These are phyloP conservation scores for Aureobasidium namibiae DNA, from an alignment of 2,329 filamentous ascomycete species.

Conservation along the genomic window DNA sequence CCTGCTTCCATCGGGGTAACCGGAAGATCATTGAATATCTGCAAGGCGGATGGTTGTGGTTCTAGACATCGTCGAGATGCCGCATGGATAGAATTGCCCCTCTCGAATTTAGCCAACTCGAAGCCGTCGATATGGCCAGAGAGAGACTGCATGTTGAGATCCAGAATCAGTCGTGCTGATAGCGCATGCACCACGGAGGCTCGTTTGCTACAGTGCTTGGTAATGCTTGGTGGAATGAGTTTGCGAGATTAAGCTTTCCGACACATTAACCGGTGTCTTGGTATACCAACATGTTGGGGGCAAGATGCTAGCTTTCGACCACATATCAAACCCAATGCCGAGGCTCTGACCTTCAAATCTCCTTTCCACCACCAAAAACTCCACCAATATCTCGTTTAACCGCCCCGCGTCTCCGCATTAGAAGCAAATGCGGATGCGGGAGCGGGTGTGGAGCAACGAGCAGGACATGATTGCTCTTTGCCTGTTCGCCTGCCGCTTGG, in stretches of 20 bases:
- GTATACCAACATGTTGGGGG: background rate
- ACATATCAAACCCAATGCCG: background rate
- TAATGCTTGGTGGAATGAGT: background rate
- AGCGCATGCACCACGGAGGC: background rate
- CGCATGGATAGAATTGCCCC: background rate
- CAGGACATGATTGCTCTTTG: background rate
- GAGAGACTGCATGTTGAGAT: background rate
- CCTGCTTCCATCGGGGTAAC: background rate
- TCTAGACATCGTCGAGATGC: background rate
- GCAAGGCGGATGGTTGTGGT: background rate
- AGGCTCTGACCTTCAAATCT: background rate
- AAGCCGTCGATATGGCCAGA: background rate
- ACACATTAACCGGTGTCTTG: background rate
- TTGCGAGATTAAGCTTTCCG: background rate
- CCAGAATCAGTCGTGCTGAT: background rate
- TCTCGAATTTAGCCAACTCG: conserved; percentile 6
- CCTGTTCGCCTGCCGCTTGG: background rate
- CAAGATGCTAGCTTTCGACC: background rate
- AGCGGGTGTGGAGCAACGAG: background rate
- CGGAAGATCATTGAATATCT: background rate
- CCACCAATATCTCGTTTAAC: background rate
- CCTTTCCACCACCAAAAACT: background rate
- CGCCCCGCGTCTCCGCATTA: conserved; percentile 4
- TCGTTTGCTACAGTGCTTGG: background rate
- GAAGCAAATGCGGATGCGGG: background rate